phyloP scores from a whole-genome alignment of 1,284 basidiomycete species.

The Boletus nobilissimus region DNA sequence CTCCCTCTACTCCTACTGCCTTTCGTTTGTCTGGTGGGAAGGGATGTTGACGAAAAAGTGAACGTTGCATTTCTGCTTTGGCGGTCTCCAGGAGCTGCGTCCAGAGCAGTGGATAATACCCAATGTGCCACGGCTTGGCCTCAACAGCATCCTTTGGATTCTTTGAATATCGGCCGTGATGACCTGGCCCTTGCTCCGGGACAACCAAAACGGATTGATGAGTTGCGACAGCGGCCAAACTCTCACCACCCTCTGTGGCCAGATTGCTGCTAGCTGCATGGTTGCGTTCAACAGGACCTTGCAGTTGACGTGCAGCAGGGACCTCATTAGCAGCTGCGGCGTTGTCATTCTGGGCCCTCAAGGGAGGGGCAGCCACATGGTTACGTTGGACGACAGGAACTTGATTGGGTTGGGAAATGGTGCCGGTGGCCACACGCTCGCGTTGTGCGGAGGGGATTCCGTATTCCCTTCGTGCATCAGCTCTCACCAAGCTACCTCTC shows the following conservation, averaged over 20 bases:
- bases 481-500: background rate
- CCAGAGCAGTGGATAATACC: slow-evolving; percentile 7
- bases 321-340: too few relatives aligned
- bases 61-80: background rate
- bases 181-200: background rate
- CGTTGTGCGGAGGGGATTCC: background rate
- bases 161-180: too few relatives aligned
- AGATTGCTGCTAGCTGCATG: too few relatives aligned
- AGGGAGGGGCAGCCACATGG: background rate
- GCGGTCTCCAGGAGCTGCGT: background rate
- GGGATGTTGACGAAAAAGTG: background rate
- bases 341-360: too few relatives aligned
- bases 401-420: background rate
- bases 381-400: background rate
- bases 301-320: too few relatives aligned
- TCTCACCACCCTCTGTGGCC: background rate
- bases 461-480: background rate
- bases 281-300: too few relatives aligned
- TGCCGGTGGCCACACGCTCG: background rate
- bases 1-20: background rate
- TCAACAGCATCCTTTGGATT: background rate
- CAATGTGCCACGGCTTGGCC: slow-evolving; percentile 4
- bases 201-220: background rate
- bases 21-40: background rate
- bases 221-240: too few relatives aligned